phyloP scores from a whole-genome alignment of 1,284 basidiomycete species.

The Phylloporus sp. region DNA sequence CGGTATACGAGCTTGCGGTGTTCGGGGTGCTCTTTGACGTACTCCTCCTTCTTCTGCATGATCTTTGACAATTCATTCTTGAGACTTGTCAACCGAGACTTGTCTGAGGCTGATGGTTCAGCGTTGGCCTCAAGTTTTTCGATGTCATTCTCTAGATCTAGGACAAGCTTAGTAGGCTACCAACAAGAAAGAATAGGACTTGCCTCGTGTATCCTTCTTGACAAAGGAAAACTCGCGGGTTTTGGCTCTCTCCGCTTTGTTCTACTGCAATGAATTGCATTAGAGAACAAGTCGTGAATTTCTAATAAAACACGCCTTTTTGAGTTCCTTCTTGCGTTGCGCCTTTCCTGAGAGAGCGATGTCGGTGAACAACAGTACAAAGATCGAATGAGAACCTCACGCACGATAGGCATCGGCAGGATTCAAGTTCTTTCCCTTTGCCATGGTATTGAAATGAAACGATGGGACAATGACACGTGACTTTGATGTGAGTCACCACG shows the following conservation, averaged over 20 bases:
- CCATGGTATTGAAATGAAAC: conserved; percentile 52
- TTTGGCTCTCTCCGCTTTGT: conserved; percentile 81
- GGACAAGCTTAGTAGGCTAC: conserved; percentile 2
- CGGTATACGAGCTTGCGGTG: conserved; percentile 79
- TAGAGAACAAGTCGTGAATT: conserved; percentile 9
- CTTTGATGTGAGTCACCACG: conserved; percentile 30
- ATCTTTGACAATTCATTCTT: conserved; percentile 81
- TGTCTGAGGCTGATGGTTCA: conserved; percentile 52
- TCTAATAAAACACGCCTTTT: conserved; percentile 63
- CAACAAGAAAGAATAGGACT: conserved; percentile 7
- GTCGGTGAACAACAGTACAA: background rate
- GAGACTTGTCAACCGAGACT: conserved; percentile 62
- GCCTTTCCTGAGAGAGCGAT: conserved; percentile 67
- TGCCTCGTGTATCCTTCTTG: conserved; percentile 87
- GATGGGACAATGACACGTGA: conserved; percentile 27
- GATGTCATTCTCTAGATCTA: conserved; percentile 76
- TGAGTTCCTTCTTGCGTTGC: conserved; percentile 86
- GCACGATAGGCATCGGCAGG: conserved; percentile 85
- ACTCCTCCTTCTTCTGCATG: conserved; percentile 86
- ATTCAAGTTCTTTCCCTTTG: conserved; percentile 80
- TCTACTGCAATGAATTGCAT: conserved; percentile 64
- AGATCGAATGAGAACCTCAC: conserved; percentile 21
- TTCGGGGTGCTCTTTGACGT: conserved; percentile 90
- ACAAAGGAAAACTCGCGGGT: conserved; percentile 80
- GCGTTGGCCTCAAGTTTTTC: conserved; percentile 56